Base-by-base conservation (phyloP, 2,329 filamentous ascomycete species). In the Cladosporium sp. region DNA sequence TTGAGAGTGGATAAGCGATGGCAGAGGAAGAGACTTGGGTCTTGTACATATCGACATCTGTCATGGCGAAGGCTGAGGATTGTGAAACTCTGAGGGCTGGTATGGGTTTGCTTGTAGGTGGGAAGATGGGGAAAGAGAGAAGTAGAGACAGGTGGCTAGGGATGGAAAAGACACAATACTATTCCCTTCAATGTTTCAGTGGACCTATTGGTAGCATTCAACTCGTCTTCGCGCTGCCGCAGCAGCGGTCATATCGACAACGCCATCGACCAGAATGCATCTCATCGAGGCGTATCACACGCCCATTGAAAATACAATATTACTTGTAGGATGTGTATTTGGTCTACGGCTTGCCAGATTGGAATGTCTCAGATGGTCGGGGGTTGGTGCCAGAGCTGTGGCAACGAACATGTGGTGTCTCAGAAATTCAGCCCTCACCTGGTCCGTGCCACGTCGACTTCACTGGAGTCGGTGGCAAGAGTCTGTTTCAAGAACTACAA, bases 51-150 rank as follows among this genome's bases (percentile, higher is more conserved):
- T 32, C 11, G 34, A n/a, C 36, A 21, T 15, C n/a, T 30, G n/a
- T 26, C 61, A 34, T 44, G 26, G 24, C 15, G 61, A 64, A 64
- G 61, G 61, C 61, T 64, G 61, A 64, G 61, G 28, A 64, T 57
- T 64, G 41, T 47, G 61, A 64, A 64, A 64, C 61, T 57, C 14
- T 36, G 51, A 57, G 61, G 61, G 61, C 61, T 64, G 61, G 61
- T 32, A 26, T 41, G 30, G 24, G 30, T 41, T 34, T 54, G 32
- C 47, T 28, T 61, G 38, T 30, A 61, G 44, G 18, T 51, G 24
- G 11, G 21, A 41, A 62, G 47, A 62, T 36, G 59, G 11, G n/a
- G 36, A 32, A 36, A 52, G n/a, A 34, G 15, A 24, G 18, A 64
- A n/a, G 51, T 21, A 64, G 51, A 64, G 51, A 57, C 49, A 64